A percentile compares a stretch with the other conserved stretches of the same genome.
These are phyloP conservation scores for Penicillium concentricum DNA, from an alignment of 2,329 filamentous ascomycete genomes.

Conservation along the genomic window DNA sequence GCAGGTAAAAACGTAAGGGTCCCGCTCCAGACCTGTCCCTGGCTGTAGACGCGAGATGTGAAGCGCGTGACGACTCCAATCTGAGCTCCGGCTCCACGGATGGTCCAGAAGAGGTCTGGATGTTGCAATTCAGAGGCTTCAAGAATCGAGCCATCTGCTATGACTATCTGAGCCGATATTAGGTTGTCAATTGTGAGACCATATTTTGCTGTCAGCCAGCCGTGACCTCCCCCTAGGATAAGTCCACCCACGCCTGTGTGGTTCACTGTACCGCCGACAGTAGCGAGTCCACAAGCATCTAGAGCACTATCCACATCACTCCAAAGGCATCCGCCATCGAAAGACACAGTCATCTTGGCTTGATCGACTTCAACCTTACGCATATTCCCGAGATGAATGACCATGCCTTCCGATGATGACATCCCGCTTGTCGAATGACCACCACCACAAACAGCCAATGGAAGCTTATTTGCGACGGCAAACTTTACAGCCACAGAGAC, in stretches of 20 bases:
- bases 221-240: conserved; percentile 57
- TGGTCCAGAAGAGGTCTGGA: conserved; percentile 49
- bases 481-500: background rate
- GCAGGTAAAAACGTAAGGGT: background rate
- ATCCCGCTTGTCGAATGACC: background rate
- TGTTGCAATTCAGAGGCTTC: conserved; percentile 44
- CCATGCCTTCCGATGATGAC: background rate
- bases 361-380: background rate
- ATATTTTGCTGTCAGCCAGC: conserved; percentile 53
- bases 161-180: conserved; percentile 36
- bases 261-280: conserved; percentile 47
- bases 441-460: background rate
- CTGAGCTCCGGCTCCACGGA: conserved; percentile 45
- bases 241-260: conserved; percentile 62
- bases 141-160: conserved; percentile 39
- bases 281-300: background rate
- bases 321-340: background rate
- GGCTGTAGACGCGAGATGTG: background rate
- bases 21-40: background rate
- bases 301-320: background rate
- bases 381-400: background rate
- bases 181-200: conserved; percentile 56
- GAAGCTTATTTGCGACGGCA: background rate
- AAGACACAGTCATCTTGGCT: background rate
- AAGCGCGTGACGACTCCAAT: conserved; percentile 40